Evolutionary conservation across 2,329 filamentous ascomycete genomes (phyloP), one percentile per base, ranked within the genome.

Genomic region (Aspergillus neoniger): DNA sequence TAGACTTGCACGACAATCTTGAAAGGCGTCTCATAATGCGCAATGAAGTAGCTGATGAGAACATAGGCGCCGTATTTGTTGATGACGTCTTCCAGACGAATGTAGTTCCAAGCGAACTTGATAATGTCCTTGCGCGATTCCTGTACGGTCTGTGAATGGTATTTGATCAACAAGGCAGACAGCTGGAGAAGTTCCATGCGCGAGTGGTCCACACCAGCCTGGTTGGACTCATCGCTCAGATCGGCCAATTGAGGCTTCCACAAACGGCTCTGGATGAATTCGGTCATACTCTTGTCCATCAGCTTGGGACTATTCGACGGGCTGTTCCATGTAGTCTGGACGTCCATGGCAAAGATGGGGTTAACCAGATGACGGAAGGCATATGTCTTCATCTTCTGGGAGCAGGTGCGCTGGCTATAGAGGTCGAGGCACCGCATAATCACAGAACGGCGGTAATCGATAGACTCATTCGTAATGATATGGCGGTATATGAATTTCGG

Each of bases 31-130:
- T 99, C 96, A 72, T 96, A 99, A 65, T 96, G 91, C 0, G 92
- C 91, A 69, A 99, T 97, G 79, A 99, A 99, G 77, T 97, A 99
- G 2, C 91, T 92, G 63, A 99, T 96, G 5, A 99, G 87, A 5
- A 97, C 94, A 70, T 99, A 99, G 2, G 95, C 93, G 0, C 94
- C 95, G 74, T 98, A 95, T 76, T 99, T 99, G 81, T 98, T 99
- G 80, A 99, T 96, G 59, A 96, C 91, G 75, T 99, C 95, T 72
- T 99, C 96, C n/a, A 99, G 85, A 23, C 91, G 88, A 70, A 99
- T 99, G 73, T 96, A 98, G 17, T 93, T 96, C 95, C 95, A 99
- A 3, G 92, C 93, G 76, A 98, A 99, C 77, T 97, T 98, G 72
- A 99, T 99, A 63, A 99, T 94, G 65, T 99, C 95, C 77, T 99